Evolutionary conservation across 305 asterid species (phyloP), one percentile per base, ranked within the genome.

Genomic region (Solanum aculeatissimum): DNA sequence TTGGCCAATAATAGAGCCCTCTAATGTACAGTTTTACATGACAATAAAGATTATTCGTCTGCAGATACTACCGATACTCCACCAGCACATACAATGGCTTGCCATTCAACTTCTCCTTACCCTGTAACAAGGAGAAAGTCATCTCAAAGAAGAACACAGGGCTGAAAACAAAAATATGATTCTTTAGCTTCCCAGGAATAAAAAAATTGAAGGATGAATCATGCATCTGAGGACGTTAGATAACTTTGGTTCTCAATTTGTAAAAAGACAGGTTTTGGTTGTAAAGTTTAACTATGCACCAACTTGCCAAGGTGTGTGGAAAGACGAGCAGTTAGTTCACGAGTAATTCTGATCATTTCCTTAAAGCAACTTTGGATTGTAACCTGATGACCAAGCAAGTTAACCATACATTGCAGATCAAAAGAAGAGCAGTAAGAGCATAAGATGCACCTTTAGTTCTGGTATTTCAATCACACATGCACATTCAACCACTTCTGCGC

Each of bases 391-490:
- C 81, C 47, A 38, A 66, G 49, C 66, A 58, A 57, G 57, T 19
- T 45, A 70, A 63, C 54, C 63, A 29, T 51, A 51, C 27, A 51
- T 16, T 77, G 45, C 7, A 0, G 60, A 71, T 2, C 54, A 81
- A 12, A 19, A n/a, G 40, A 45, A 71, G 69, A 62, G 38, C 47
- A 11, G 40, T 14, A 25, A 29, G 27, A 42, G 45, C 58, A 40
- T 18, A 51, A 35, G 35, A 77, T 35, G 35, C 53, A 94, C 97
- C 97, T 94, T 90, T 21, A 94, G 86, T 49, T 89, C 94, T 47
- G 97, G 98, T 88, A 94, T 89, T 89, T 92, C 98, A 79, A 93
- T 93, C 86, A 94, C 92, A 70, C 98, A 93, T n/a, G 98, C 97
- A 87, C 97, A 94, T 87, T 93, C 98, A 35, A 93, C 87, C 74